phyloP scores from a whole-genome alignment of 2,329 filamentous ascomycete species.

The Onygenales sp. region DNA sequence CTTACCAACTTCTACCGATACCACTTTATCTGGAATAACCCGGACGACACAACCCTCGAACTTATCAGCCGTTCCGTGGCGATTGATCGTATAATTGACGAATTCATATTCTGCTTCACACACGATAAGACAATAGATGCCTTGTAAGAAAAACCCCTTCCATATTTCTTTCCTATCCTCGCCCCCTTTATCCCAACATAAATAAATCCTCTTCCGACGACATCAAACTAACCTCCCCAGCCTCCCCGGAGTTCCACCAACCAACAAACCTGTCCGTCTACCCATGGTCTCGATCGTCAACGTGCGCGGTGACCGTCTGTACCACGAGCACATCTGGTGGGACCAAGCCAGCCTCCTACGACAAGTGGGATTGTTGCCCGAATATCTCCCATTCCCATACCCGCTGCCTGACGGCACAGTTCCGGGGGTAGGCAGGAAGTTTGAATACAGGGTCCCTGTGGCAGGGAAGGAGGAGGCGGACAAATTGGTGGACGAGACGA shows the following conservation, averaged over 20 bases:
- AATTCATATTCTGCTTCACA: conserved; percentile 48
- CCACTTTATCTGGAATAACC: conserved; percentile 68
- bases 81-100: conserved; percentile 50
- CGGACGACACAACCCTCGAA: conserved; percentile 56
- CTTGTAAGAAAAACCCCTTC: conserved; percentile 39
- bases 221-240: conserved; percentile 20
- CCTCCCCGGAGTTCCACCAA: conserved; percentile 47
- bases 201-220: not conserved
- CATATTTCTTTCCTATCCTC: conserved; percentile 1
- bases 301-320: conserved; percentile 42
- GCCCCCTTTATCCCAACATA: not conserved
- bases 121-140: conserved; percentile 48
- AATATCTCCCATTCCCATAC: conserved; percentile 57
- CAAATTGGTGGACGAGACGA: conserved; percentile 44
- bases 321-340: conserved; percentile 51
- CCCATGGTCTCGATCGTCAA: conserved; percentile 49
- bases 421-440: conserved; percentile 31
- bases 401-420: conserved; percentile 32
- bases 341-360: conserved; percentile 53
- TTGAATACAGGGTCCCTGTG: conserved; percentile 54
- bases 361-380: conserved; percentile 49
- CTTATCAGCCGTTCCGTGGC: conserved; percentile 50
- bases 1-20: conserved; percentile 61
- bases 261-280: conserved; percentile 47
- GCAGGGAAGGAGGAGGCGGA: conserved; percentile 45